Percentiles rank a stretch among this genome's conserved stretches.
phyloP scores from a whole-genome alignment of 306 rosid genomes.

The Datisca glomerata region DNA sequence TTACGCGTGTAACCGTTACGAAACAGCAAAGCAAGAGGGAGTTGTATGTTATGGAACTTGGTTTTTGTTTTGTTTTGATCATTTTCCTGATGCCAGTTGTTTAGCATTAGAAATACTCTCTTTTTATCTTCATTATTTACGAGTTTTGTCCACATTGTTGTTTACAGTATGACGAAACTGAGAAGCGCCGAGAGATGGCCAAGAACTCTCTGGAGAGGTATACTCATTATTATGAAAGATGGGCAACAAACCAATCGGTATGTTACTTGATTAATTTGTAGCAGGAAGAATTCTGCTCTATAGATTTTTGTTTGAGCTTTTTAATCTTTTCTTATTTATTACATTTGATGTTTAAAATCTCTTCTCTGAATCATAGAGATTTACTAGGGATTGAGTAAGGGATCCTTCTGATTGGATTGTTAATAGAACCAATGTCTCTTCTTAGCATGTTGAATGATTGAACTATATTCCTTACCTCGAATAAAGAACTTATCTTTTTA shows the following conservation, averaged over 20 bases:
- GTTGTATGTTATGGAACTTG: constrained; percentile 27
- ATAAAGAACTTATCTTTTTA: too few species aligned
- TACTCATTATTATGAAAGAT: constrained; percentile 94
- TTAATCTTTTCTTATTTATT: background rate
- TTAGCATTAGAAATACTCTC: background rate
- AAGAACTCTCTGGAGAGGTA: constrained; percentile 91
- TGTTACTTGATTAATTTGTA: constrained; percentile 16
- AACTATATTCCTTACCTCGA: too few species aligned
- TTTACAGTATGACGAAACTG: constrained; percentile 41
- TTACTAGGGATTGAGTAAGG: too few species aligned
- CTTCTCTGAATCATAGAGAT: too few species aligned
- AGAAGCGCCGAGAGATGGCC: constrained; percentile 90
- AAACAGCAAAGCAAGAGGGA: constrained; percentile 88
- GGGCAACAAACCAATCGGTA: constrained; percentile 98
- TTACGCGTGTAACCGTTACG: constrained; percentile 95
- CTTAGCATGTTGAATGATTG: too few species aligned
- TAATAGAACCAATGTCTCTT: too few species aligned
- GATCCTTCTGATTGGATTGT: too few species aligned
- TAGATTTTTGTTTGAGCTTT: too few species aligned
- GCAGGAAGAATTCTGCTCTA: too few species aligned
- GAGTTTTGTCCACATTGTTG: constrained; percentile 1
- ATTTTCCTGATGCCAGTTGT: constrained; percentile 1
- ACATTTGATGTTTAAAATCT: too few species aligned
- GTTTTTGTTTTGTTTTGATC: background rate
- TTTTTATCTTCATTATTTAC: background rate